phyloP scores from a whole-genome alignment of 1,284 basidiomycete genomes.

The Porogramme epimiltina region DNA sequence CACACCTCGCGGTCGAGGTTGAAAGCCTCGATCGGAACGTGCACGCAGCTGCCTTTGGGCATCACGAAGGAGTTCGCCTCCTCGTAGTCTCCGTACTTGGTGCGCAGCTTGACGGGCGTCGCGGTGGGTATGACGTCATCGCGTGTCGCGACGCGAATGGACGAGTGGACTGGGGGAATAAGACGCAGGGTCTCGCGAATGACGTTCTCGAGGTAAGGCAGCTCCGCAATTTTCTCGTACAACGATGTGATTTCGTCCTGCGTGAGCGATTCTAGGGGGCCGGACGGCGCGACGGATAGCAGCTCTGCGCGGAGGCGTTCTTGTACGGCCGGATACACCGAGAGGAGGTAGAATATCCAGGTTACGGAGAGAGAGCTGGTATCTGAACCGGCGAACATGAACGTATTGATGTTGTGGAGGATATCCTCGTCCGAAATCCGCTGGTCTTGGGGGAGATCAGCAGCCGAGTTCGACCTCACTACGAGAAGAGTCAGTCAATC shows the following conservation, averaged over 20 bases:
- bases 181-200: slow-evolving; percentile 73
- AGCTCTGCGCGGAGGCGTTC: slow-evolving; percentile 65
- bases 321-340: slow-evolving; percentile 65
- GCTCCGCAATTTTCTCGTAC: slow-evolving; percentile 54
- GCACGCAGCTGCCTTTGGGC: slow-evolving; percentile 69
- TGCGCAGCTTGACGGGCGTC: slow-evolving; percentile 54
- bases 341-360: slow-evolving; percentile 75
- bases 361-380: slow-evolving; percentile 79
- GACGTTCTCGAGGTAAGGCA: slow-evolving; percentile 80
- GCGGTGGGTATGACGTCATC: slow-evolving; percentile 76
- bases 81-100: slow-evolving; percentile 45
- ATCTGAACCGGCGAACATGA: slow-evolving; percentile 87
- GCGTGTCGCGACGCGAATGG: slow-evolving; percentile 70
- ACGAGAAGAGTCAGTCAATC: slow-evolving; percentile 1
- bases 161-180: slow-evolving; percentile 80
- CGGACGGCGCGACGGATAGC: slow-evolving; percentile 40
- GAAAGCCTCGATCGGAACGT: slow-evolving; percentile 77
- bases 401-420: slow-evolving; percentile 80
- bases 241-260: slow-evolving; percentile 63
- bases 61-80: slow-evolving; percentile 50
- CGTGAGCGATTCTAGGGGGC: slow-evolving; percentile 44
- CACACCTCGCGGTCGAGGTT: slow-evolving; percentile 74
- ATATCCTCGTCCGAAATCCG: slow-evolving; percentile 83
- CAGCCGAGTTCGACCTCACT: slow-evolving; percentile 77
- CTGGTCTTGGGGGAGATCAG: slow-evolving; percentile 62